These are phyloP conservation scores for Oenanthe sinensis DNA, from an alignment of 129 eudicot species.

Conservation along the genomic window DNA sequence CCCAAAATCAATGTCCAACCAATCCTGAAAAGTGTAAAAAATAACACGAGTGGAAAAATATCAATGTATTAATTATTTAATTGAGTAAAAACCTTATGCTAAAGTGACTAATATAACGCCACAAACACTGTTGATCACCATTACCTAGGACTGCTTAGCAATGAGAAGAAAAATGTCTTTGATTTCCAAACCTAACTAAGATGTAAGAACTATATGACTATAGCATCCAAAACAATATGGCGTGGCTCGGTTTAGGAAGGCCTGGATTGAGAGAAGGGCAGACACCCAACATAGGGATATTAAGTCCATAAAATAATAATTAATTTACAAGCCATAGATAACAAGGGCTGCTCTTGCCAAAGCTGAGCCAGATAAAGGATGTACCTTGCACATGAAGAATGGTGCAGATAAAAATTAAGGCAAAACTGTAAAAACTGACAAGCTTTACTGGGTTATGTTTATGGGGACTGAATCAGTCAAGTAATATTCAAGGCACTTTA, in stretches of 20 bases:
- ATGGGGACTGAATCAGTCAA: not conserved
- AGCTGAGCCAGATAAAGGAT: not conserved
- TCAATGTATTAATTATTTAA: not conserved
- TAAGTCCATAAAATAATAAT: not conserved
- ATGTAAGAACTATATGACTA: not conserved
- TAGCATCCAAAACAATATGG: not conserved
- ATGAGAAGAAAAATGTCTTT: not conserved
- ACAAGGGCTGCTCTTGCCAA: not conserved
- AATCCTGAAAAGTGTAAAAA: slow-evolving; percentile 48
- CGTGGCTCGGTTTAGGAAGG: not conserved
- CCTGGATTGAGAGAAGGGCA: not conserved
- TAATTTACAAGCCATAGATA: not conserved
- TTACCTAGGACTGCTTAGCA: not conserved
- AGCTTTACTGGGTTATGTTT: not conserved
- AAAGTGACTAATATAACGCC: not conserved
- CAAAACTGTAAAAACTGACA: not conserved
- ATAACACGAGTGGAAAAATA: not conserved
- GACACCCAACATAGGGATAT: not conserved
- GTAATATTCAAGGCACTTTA: not conserved
- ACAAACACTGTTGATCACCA: not conserved
- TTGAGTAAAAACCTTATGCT: not conserved
- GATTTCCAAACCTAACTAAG: not conserved
- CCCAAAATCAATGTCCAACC: slow-evolving; percentile 98
- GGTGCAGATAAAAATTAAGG: not conserved
- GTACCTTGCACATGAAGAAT: not conserved